These are phyloP conservation scores for Litchi chinensis DNA, from an alignment of 345 rosid genomes.

Conservation along the genomic window DNA sequence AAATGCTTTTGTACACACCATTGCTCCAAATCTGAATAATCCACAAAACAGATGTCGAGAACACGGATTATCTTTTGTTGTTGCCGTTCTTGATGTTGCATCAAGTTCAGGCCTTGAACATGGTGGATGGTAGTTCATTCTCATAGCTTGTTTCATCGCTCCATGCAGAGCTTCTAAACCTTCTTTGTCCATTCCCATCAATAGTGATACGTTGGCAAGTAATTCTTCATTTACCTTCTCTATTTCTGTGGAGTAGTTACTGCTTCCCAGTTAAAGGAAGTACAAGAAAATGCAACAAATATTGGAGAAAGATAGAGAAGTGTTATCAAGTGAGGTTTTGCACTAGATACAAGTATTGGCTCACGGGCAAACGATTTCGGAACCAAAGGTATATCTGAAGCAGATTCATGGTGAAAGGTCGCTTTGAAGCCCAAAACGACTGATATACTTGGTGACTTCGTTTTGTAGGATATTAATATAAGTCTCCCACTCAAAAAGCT, in stretches of 20 bases:
- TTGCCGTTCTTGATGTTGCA: neutral
- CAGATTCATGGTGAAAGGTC: too few species aligned
- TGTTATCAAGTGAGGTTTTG: too few species aligned
- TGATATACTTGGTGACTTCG: too few species aligned
- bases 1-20: constrained; percentile 33
- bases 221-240: constrained; percentile 3
- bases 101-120: constrained; percentile 30
- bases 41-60: neutral
- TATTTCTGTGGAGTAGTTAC: constrained; percentile 18
- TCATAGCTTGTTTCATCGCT: constrained; percentile 26
- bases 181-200: constrained; percentile 27
- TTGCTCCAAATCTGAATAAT: constrained; percentile 28
- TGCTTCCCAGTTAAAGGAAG: constrained; percentile 8
- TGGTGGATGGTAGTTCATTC: constrained; percentile 37
- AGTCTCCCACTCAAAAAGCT: too few species aligned
- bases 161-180: constrained; percentile 14
- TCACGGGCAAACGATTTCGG: too few species aligned
- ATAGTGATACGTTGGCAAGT: constrained; percentile 15
- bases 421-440: too few species aligned
- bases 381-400: too few species aligned
- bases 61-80: neutral
- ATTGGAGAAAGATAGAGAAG: neutral
- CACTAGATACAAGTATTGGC: too few species aligned
- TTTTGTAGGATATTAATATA: too few species aligned
- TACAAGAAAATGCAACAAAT: neutral